Evolutionary conservation across 139 green algal genomes (phyloP), one percentile per base, ranked within the genome.

Genomic region (Tetradesmus obliquus): DNA sequence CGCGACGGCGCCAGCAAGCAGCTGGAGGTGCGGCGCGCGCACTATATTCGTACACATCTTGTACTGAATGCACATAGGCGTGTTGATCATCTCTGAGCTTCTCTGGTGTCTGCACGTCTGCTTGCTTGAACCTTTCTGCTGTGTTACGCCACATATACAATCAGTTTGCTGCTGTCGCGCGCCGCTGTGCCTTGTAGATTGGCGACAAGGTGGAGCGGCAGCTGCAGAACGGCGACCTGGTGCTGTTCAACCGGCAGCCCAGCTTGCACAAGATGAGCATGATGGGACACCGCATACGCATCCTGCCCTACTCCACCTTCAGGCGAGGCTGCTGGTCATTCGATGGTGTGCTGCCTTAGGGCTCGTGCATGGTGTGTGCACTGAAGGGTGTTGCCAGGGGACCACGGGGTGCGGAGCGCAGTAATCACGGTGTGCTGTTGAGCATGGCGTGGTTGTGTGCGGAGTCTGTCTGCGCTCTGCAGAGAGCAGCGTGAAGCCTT

Each of bases 221-320:
- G 94, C 92, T 99, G 94, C 88, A 95, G 83, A 98, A 99, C 86
- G 98, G 97, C 3, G 98, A 99, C 93, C 92, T 98, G 57, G 98
- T 99, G 88, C 97, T 99, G 19, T 99, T 99, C 95, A 99, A 99
- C 95, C 97, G 98, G n/a, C 98, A 99, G 96, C 98, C 98, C 82
- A 98, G 96, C 17, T 96, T 99, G 92, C 98, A 99, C 96, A 99
- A 99, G 95, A 99, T 99, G 98, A 99, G 97, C 74, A 99, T 99
- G 98, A 99, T 99, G 98, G 96, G 96, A 0, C 95, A 97, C 87
- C 72, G 92, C 10, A 92, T 97, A 62, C 92, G 92, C 74, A 98
- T 99, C 94, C 95, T 99, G 95, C 97, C 97, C 19, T 98, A 98
- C 94, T 98, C 95, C 79, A 99, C 97, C 10, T 97, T 97, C 94